Evolutionary conservation across 176 grass and related monocot genomes (phyloP), one percentile per base, ranked within the genome.

Genomic region (Rhynchospora breviuscula): DNA sequence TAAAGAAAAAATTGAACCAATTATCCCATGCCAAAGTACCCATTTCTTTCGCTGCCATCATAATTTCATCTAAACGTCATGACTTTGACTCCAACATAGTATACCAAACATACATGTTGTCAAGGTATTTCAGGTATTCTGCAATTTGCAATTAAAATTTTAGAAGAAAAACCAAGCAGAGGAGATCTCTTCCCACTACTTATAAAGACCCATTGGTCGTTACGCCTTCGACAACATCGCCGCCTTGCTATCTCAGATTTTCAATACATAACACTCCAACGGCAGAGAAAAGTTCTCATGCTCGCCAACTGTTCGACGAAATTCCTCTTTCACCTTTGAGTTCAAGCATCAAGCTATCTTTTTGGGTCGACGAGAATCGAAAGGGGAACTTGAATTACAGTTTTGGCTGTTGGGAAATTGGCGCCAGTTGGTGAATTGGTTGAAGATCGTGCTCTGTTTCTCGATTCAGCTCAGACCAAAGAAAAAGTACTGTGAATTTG

Each of bases 161-260:
- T 53, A 8, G 51, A 49, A 15, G 59, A 26, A 57, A 57, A 7
- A 78, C 6, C 5, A 33, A 76, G 2, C 73, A 57, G 73, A 54
- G 73, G 73, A 31, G 21, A 18, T 13, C 6, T 0, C 0, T 1
- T 10, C 0, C 73, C 25, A 56, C 7, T 18, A 78, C 23, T 17
- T 78, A 78, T 78, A 78, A 77, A 77, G 13, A 23, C 1, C 12
- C 49, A 33, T 57, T 56, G 73, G 23, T 78, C 73, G 73, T 78
- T 57, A 78, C 23, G 14, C 49, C 73, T 78, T 57, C 22, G 73
- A 56, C 51, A 33, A 18, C 73, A 78, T 78, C 73, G 73, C 73
- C 73, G 73, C 73, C 51, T 78, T 78, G 49, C 1, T 10, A 77
- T 56, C 72, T 77, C 48, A 53, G 23, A 76, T 76, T 29, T 29